Conservation (phyloP, 2,329 filamentous ascomycete genomes). For the Clathrospora elynae region DNA sequence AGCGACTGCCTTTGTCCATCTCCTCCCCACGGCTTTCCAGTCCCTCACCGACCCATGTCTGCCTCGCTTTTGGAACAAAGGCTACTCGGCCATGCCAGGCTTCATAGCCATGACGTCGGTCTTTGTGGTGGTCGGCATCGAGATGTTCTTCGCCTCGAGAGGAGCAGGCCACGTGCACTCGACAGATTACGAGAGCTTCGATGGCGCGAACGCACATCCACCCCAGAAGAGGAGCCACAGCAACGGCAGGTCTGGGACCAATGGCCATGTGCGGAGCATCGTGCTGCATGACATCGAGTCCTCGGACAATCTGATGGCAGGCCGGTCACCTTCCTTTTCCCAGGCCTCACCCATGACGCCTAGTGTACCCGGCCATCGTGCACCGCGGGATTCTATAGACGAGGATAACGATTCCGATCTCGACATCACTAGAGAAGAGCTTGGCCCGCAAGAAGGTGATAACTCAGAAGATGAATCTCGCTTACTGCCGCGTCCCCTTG, state of each 20-base stretch:
- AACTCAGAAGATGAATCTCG: conserved; percentile 41
- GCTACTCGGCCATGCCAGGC: conserved; percentile 49
- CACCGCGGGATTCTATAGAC: conserved; percentile 19
- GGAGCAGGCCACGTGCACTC: conserved; percentile 65
- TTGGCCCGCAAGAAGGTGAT: conserved; percentile 33
- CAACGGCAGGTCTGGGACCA: conserved; percentile 21
- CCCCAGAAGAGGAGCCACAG: conserved; percentile 39
- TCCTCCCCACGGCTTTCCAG: conserved; percentile 49
- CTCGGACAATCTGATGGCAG: conserved; percentile 42
- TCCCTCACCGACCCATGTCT: conserved; percentile 50
- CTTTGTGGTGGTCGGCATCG: conserved; percentile 75
- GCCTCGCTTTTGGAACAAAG: conserved; percentile 47
- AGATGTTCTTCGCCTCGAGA: conserved; percentile 83
- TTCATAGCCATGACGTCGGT: conserved; percentile 49
- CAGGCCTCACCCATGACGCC: conserved; percentile 31
- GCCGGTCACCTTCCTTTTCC: conserved; percentile 40
- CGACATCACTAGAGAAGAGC: conserved; percentile 44
- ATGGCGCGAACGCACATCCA: conserved; percentile 21
- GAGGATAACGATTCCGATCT: conserved; percentile 43
- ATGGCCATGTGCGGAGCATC: conserved; percentile 38
- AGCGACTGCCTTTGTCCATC: conserved; percentile 50
- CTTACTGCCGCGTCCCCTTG: conserved; percentile 33
- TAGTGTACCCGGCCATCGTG: conserved; percentile 10
- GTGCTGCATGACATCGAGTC: conserved; percentile 39
- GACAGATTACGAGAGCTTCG: conserved; percentile 56